A percentile compares a stretch with the other conserved stretches of the same genome.
Evolutionary conservation across 2,329 filamentous ascomycete genomes (phyloP).

Genomic region (Anthostomella pinea): DNA sequence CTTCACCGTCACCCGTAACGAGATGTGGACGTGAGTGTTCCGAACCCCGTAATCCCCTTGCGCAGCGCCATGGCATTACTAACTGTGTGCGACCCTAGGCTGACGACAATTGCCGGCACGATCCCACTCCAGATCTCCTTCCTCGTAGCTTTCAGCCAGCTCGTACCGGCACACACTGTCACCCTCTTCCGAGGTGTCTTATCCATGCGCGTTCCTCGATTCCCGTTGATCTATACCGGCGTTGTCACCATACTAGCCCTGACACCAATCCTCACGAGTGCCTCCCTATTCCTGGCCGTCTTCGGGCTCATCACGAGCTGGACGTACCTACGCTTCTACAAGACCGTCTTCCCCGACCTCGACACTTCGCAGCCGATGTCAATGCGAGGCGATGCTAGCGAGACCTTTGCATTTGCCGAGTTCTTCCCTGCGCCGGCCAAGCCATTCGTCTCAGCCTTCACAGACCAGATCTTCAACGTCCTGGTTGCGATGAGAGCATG

Average conservation of each 20-base stretch:
- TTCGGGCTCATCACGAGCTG: slow-evolving; percentile 85
- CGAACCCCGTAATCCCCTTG: neutral
- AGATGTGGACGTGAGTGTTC: slow-evolving; percentile 63
- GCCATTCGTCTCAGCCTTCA: slow-evolving; percentile 70
- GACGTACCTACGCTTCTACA: slow-evolving; percentile 96
- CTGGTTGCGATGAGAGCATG: slow-evolving; percentile 76
- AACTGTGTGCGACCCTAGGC: slow-evolving; percentile 42
- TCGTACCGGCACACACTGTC: slow-evolving; percentile 94
- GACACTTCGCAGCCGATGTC: slow-evolving; percentile 58
- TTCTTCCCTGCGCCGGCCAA: slow-evolving; percentile 89
- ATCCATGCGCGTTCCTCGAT: slow-evolving; percentile 78
- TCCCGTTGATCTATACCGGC: slow-evolving; percentile 71
- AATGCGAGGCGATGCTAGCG: slow-evolving; percentile 86
- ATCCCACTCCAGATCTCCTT: slow-evolving; percentile 89
- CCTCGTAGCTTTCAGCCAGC: slow-evolving; percentile 95
- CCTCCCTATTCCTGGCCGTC: slow-evolving; percentile 74
- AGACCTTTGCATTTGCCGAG: slow-evolving; percentile 92
- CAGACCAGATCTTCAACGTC: slow-evolving; percentile 69
- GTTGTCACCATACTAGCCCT: slow-evolving; percentile 63
- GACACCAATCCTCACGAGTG: slow-evolving; percentile 60
- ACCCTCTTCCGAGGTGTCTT: slow-evolving; percentile 86
- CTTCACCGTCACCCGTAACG: slow-evolving; percentile 65
- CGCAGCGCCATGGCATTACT: slow-evolving; percentile 11
- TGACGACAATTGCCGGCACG: slow-evolving; percentile 82
- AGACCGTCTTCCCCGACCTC: slow-evolving; percentile 68